Evolutionary conservation across 2,329 filamentous ascomycete species (phyloP).

Genomic region (Cordyceps cicadae): DNA sequence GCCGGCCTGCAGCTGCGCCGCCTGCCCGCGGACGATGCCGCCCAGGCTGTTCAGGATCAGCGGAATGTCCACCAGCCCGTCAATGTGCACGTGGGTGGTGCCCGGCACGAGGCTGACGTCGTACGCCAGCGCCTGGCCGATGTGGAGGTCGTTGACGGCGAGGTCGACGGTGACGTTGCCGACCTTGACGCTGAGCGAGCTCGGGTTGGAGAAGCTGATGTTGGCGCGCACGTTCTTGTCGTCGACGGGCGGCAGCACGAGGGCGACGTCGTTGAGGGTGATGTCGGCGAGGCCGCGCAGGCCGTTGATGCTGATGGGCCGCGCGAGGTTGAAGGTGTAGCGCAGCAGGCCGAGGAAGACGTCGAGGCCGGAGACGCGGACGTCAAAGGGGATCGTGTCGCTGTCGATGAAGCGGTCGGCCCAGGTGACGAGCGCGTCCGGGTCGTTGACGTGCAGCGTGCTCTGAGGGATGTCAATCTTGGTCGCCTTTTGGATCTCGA

Average conservation of each 20-base stretch:
- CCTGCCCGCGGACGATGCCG: neutral
- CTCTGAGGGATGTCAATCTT: neutral
- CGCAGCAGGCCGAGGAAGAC: neutral
- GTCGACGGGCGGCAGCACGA: neutral
- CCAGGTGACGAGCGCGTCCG: neutral
- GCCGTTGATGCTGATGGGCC: neutral
- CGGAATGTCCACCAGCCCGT: neutral
- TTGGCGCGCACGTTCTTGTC: slow-evolving; percentile 3
- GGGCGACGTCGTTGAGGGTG: neutral
- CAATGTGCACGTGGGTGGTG: neutral
- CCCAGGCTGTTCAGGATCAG: neutral
- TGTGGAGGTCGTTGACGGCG: neutral
- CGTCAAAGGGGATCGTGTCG: neutral
- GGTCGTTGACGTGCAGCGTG: neutral
- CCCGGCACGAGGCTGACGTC: neutral
- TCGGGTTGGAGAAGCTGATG: slow-evolving; percentile 1
- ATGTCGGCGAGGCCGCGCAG: neutral
- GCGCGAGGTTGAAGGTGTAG: neutral
- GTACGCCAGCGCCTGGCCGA: neutral
- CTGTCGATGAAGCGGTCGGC: slow-evolving; percentile 1
- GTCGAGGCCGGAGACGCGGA: neutral
- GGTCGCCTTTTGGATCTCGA: neutral
- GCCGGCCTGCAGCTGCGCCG: neutral
- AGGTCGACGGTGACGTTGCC: slow-evolving; percentile 1
- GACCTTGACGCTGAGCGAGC: neutral